Base-by-base conservation (phyloP, 257 asterid species). In the Linderniella brevidens region DNA sequence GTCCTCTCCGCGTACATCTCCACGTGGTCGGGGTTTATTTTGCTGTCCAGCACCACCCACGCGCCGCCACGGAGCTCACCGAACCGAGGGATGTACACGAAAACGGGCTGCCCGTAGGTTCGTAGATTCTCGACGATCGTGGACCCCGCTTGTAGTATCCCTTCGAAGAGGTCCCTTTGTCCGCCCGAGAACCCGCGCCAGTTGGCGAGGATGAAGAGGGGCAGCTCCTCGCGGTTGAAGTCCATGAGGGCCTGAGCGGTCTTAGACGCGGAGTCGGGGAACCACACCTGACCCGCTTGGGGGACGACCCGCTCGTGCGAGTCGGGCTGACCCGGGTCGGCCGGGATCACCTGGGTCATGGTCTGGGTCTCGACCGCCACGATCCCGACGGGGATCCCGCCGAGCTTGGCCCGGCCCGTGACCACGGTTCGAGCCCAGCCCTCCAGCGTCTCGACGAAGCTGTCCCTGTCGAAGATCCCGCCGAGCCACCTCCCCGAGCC, bases 101-200 rank as follows among this genome's bases (percentile, higher is more conserved):
- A 85, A 57, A 85, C 94, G 0, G 99, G 88, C 8, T 85, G 99
- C 8, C 59, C 53, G 61, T 85, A 90, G 0, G 87, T 81, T 53
- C 99, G 59, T 17, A 85, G 88, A 48, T 85, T 90, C 73, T 90
- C 99, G 1, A 90, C 99, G 17, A 90, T 90, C 13, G 79, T 85
- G 0, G 99, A 90, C 35, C 99, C 99, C 9, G 99, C 99, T 52
- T 90, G 99, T 5, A 90, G 72, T 44, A 90, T 90, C 17, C 99
- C 99, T 72, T 90, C 99, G 17, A 90, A 90, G 46, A 90, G 83
- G 69, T 90, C 96, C 82, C 94, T 65, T 59, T 90, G 99, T n/a
- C 99, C 99, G 8, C 99, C 99, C 0, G 99, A 90, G 66, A 90
- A 90, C 42, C 96, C 99, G 66, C 99, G 73, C 96, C 96, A 90